Evolutionary conservation across 2,329 filamentous ascomycete genomes (phyloP).

Genomic region (Rachicladosporium sp.): DNA sequence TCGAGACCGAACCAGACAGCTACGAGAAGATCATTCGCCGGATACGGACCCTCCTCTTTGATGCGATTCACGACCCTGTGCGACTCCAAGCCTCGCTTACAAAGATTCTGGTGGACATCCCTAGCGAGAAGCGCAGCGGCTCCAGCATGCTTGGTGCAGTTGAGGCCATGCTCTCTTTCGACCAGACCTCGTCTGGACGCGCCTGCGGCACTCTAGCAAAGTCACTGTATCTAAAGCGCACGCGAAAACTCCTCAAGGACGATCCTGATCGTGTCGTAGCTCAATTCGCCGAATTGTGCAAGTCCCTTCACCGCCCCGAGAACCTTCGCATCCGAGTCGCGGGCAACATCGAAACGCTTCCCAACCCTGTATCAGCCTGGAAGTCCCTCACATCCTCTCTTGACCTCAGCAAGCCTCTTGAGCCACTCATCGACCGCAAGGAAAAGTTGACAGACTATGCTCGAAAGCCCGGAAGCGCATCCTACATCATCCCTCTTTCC

Average conservation of each 20-base stretch:
- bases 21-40: conserved; percentile 72
- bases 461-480: conserved; percentile 58
- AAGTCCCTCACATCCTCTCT: conserved; percentile 47
- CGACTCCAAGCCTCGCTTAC: conserved; percentile 51
- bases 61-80: conserved; percentile 72
- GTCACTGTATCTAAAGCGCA: conserved; percentile 71
- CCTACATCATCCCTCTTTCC: conserved; percentile 77
- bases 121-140: conserved; percentile 81
- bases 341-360: conserved; percentile 63
- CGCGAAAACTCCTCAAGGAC: conserved; percentile 68
- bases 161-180: conserved; percentile 66
- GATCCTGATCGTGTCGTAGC: conserved; percentile 62
- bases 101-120: conserved; percentile 82
- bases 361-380: conserved; percentile 69
- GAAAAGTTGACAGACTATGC: conserved; percentile 66
- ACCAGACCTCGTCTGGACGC: conserved; percentile 62
- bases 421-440: conserved; percentile 57
- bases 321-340: conserved; percentile 82
- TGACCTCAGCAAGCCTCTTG: conserved; percentile 42
- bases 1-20: conserved; percentile 80
- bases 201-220: conserved; percentile 76
- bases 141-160: conserved; percentile 50
- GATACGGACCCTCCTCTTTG: conserved; percentile 76
- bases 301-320: conserved; percentile 64
- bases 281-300: conserved; percentile 66